Evolutionary conservation across 75 land plant species (phyloP), one percentile per base, ranked within the genome.

Genomic region (Cryptomeria japonica): DNA sequence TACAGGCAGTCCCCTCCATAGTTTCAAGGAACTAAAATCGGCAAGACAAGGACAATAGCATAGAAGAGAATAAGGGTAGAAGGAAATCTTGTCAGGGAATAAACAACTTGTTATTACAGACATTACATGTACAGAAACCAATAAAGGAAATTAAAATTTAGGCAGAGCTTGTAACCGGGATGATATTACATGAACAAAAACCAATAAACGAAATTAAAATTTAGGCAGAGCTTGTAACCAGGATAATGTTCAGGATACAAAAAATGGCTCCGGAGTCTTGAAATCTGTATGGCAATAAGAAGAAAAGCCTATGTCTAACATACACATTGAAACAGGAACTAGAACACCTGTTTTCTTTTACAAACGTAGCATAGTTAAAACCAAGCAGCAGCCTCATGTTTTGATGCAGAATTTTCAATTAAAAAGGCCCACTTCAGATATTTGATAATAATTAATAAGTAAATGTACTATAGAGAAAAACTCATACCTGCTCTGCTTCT

Each of bases 401-500:
- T 56, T 34, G 58, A 53, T 85, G 42, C 42, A 85, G 86, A 55
- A 9, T 34, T 41, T 53, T 53, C 32, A 58, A 18, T 58, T 58
- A 18, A 18, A 14, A 53, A 36, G 32, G 36, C 10, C 72, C 36
- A 34, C 44, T 51, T 53, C 22, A 32, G 36, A 32, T 36, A 42
- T 34, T 38, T 18, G 36, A 55, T 31, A 25, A 34, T 55, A 19
- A 56, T 34, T 31, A 25, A 34, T 55, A 19, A 56, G 18, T 18
- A 16, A 58, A 12, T 39, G 32, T 15, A 37, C 5, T 25, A 41
- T 34, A 41, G 28, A 78, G 37, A 7, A 53, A 87, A 16, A 25
- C 16, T 49, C 13, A 38, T 91, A 96, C 98, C 97, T 96, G 98
- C 37, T 95, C 93, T 87, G 95, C 97, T 92, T 96, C 98, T 89